A percentile compares a stretch with the other conserved stretches of the same genome.
These are phyloP conservation scores for Diplosphaera chodatii DNA, from an alignment of 139 green algal genomes.

Conservation along the genomic window DNA sequence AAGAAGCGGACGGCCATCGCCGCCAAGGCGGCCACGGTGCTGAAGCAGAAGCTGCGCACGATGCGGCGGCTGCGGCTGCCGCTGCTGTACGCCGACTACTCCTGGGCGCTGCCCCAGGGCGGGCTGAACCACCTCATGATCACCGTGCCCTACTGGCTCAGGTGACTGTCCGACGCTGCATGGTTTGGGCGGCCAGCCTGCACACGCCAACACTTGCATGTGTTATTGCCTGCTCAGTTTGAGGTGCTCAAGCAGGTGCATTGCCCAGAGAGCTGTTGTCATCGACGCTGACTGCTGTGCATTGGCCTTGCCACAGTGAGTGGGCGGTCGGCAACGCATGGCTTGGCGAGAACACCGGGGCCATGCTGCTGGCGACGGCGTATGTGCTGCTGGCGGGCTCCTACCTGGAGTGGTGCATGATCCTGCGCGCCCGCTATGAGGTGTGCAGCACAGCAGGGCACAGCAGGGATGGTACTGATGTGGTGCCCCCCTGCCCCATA, in stretches of 20 bases:
- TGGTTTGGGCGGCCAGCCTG: no score
- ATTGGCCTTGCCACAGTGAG: conserved; percentile 7
- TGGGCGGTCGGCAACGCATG: not conserved
- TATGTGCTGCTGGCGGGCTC: conserved; percentile 10
- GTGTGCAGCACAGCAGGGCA: no score
- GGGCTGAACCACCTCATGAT: conserved; percentile 13
- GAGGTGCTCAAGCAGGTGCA: no score
- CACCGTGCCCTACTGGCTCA: conserved; percentile 14
- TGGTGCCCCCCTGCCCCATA: no score
- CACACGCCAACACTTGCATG: no score
- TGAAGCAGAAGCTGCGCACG: conserved; percentile 3
- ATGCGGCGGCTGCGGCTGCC: conserved; percentile 5
- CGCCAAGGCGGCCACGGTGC: not conserved
- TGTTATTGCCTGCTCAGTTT: no score
- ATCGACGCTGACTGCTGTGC: no score
- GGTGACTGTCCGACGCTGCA: no score
- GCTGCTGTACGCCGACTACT: conserved; percentile 9
- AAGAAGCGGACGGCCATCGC: not conserved
- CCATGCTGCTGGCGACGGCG: conserved; percentile 6
- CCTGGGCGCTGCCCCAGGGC: conserved; percentile 8
- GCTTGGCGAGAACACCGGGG: conserved; percentile 4
- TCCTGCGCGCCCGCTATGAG: conserved; percentile 1
- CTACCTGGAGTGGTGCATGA: conserved; percentile 9
- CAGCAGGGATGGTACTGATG: no score
- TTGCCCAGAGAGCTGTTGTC: no score